Conservation (phyloP, 257 asterid genomes). For the Lithospermum erythrorhizon region DNA sequence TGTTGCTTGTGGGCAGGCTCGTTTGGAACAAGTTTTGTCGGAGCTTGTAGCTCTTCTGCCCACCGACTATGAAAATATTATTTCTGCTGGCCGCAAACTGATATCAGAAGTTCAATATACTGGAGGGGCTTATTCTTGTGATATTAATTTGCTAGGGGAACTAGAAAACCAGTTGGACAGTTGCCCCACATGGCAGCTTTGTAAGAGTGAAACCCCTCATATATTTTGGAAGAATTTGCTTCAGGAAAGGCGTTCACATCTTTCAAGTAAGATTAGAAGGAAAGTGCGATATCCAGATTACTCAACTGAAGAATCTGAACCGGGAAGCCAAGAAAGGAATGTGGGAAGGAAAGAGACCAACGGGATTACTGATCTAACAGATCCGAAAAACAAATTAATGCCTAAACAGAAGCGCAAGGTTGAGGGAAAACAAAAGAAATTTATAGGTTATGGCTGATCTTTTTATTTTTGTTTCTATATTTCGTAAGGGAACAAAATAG, state of each 20-base stretch:
- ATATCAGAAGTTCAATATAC: conserved; percentile 24
- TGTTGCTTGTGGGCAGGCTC: conserved; percentile 17
- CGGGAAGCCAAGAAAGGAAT: conserved; percentile 11
- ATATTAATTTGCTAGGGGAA: conserved; percentile 39
- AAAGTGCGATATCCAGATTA: conserved; percentile 8
- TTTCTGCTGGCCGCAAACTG: conserved; percentile 5
- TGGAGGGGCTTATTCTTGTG: conserved; percentile 28
- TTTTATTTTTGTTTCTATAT: neutral
- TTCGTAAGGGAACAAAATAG: neutral
- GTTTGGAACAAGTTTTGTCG: conserved; percentile 37
- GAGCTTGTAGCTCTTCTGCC: conserved; percentile 38
- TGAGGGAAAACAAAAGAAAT: conserved; percentile 6
- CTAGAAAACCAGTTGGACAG: conserved; percentile 18
- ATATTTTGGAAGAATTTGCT: conserved; percentile 42
- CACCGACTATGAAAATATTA: conserved; percentile 10
- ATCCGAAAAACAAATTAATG: neutral
- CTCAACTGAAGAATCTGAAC: conserved; percentile 9
- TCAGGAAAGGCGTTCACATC: conserved; percentile 24
- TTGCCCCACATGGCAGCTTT: conserved; percentile 22
- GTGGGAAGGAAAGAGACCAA: conserved; percentile 17
- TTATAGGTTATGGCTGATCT: conserved; percentile 16
- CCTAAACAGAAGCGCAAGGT: conserved; percentile 8
- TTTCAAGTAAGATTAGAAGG: conserved; percentile 22
- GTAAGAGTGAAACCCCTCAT: conserved; percentile 21
- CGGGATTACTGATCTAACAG: conserved; percentile 1